Evolutionary conservation across 345 rosid species (phyloP), one percentile per base, ranked within the genome.

Genomic region (Microcos paniculata): DNA sequence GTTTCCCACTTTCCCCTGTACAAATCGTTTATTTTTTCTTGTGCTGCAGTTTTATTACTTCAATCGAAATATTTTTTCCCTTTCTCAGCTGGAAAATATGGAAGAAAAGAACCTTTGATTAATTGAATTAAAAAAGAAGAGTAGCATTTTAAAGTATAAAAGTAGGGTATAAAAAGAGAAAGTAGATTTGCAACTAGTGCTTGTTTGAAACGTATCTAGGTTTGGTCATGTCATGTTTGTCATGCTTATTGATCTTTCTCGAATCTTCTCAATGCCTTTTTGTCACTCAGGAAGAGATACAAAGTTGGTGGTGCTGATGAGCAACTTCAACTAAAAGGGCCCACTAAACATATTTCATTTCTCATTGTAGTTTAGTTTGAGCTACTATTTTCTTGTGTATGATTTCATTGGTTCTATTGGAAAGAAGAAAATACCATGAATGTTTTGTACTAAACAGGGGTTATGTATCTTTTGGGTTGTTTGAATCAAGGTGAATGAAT

Each of bases 271-370:
- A 23, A 49, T 5, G 11, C 19, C 18, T 35, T 49, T 23, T 71
- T 65, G 72, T 70, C 21, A 35, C 40, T 52, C 23, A 8, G 12
- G n/a, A 64, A 72, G 45, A 49, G 28, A 28, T 26, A 23, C 31
- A 62, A 53, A 64, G 69, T 68, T 30, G 72, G 46, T 72, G 19
- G 52, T 71, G 61, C 40, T 80, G 62, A 73, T 58, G 72, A 48
- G 62, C 46, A 74, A 15, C 10, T 62, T 49, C 57, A 70, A 48
- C 18, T 18, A 3, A 64, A 30, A 21, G 77, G 77, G 57, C 77
- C 80, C 82, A 26, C 78, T 64, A 38, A 33, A 26, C 31, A 24
- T 52, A 73, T 51, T 33, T 53, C 19, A 8, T 6, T 70, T 33
- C 62, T 45, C 71, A 45, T 66, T 66, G 43, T 45, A 53, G 46